Conservation (phyloP, 371 early-diverging fungal species). For the Mortierella polycephala region DNA sequence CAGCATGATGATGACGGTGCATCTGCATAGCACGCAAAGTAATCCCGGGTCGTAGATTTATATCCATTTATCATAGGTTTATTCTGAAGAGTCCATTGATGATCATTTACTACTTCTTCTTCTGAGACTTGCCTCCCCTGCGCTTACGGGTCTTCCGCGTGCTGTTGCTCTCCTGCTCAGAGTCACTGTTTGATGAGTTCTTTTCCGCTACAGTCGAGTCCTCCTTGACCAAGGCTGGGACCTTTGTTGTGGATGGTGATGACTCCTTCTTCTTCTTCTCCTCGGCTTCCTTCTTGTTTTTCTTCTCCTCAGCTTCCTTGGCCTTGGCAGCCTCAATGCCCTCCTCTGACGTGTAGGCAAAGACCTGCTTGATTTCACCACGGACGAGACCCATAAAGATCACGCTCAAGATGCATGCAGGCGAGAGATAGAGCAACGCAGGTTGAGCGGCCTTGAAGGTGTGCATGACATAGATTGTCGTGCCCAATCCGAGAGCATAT, state of each 20-base stretch:
- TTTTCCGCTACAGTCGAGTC: constrained; percentile 13
- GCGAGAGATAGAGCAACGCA: constrained; percentile 95
- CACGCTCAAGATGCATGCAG: constrained; percentile 92
- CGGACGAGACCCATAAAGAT: constrained; percentile 82
- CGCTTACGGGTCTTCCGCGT: constrained; percentile 45
- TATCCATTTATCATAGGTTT: too few species aligned
- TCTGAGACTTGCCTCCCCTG: constrained; percentile 50
- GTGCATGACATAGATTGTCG: constrained; percentile 95
- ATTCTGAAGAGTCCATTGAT: background rate
- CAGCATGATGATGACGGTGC: too few species aligned
- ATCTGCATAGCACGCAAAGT: too few species aligned
- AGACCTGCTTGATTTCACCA: constrained; percentile 86
- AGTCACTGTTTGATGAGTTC: constrained; percentile 28
- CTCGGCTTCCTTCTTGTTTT: constrained; percentile 58
- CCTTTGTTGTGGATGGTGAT: constrained; percentile 4
- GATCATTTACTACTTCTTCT: constrained; percentile 33
- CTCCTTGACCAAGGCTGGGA: constrained; percentile 15
- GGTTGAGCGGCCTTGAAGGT: constrained; percentile 98
- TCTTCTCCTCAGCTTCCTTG: constrained; percentile 62
- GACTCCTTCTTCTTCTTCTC: constrained; percentile 49
- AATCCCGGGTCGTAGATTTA: too few species aligned
- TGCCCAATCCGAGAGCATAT: constrained; percentile 86
- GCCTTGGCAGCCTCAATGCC: constrained; percentile 62
- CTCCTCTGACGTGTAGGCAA: constrained; percentile 80
- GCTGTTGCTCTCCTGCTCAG: constrained; percentile 30